phyloP scores from a whole-genome alignment of 2,329 filamentous ascomycete genomes.

The Exophiala xenobiotica region DNA sequence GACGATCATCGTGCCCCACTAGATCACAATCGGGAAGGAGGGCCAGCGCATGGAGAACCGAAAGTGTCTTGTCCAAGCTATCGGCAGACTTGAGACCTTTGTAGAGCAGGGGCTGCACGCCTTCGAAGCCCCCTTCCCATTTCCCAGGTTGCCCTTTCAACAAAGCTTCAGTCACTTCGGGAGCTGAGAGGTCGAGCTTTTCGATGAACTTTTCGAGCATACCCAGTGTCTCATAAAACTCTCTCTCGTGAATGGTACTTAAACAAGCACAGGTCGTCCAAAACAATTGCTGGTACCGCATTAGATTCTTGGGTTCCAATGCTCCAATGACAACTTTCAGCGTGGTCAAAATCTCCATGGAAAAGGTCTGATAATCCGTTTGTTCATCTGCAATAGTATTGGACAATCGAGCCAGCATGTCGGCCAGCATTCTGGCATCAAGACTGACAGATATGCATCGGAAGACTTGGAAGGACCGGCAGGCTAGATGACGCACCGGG shows the following conservation, averaged over 20 bases:
- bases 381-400: constrained; percentile 97
- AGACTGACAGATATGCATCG: constrained; percentile 86
- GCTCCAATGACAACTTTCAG: constrained; percentile 87
- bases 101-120: constrained; percentile 80
- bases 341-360: constrained; percentile 95
- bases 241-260: constrained; percentile 92
- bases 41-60: constrained; percentile 74
- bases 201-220: constrained; percentile 86
- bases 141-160: constrained; percentile 75
- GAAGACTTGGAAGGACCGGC: constrained; percentile 96
- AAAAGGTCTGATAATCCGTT: constrained; percentile 91
- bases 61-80: constrained; percentile 75
- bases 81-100: constrained; percentile 87
- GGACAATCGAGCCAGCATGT: constrained; percentile 92
- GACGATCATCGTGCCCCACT: constrained; percentile 75
- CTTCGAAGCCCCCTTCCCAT: constrained; percentile 88
- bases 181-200: constrained; percentile 76
- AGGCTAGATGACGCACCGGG: constrained; percentile 89
- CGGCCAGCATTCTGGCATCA: constrained; percentile 90
- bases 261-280: constrained; percentile 97
- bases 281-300: constrained; percentile 92
- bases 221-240: constrained; percentile 85
- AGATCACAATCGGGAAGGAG: constrained; percentile 75
- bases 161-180: constrained; percentile 67
- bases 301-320: constrained; percentile 72